Percentiles rank a stretch among this genome's conserved stretches.
These are phyloP conservation scores for Asclepias syriaca DNA, from an alignment of 257 asterid genomes.

Conservation along the genomic window DNA sequence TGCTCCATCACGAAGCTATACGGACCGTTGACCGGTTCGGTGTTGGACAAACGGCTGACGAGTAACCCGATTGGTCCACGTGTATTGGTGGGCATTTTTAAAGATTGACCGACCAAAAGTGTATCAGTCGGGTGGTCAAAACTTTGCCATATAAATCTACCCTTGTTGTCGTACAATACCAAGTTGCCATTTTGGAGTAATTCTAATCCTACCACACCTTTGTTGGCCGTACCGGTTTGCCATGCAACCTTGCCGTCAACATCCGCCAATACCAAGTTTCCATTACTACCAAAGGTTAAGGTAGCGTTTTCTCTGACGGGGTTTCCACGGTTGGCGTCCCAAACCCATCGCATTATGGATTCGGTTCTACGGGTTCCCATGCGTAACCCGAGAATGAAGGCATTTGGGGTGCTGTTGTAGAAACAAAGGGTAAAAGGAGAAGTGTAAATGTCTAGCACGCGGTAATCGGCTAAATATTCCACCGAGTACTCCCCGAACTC, in stretches of 20 bases:
- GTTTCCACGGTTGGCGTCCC: slow-evolving; percentile 29
- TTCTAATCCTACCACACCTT: slow-evolving; percentile 22
- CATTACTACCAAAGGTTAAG: slow-evolving; percentile 18
- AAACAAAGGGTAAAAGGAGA: slow-evolving; percentile 25
- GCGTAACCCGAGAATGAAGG: slow-evolving; percentile 25
- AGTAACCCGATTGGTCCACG: slow-evolving; percentile 16
- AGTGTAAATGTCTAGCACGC: slow-evolving; percentile 1
- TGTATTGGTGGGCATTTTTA: not conserved
- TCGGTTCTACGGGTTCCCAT: slow-evolving; percentile 25
- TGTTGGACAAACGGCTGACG: slow-evolving; percentile 20
- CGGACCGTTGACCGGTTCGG: slow-evolving; percentile 24
- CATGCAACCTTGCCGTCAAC: slow-evolving; percentile 22
- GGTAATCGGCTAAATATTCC: slow-evolving; percentile 20
- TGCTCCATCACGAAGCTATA: slow-evolving; percentile 20
- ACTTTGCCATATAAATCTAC: slow-evolving; percentile 27
- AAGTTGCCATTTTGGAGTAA: slow-evolving; percentile 24
- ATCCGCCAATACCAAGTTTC: slow-evolving; percentile 30
- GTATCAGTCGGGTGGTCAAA: slow-evolving; percentile 32
- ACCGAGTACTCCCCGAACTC: slow-evolving; percentile 21
- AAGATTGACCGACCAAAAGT: slow-evolving; percentile 26
- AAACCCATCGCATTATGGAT: slow-evolving; percentile 28
- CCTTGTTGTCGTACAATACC: slow-evolving; percentile 21
- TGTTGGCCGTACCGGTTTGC: slow-evolving; percentile 26
- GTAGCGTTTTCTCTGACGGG: slow-evolving; percentile 31
- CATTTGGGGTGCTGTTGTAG: slow-evolving; percentile 31